Conservation (phyloP, 441 rosid genomes). For the Adansonia grandidieri region DNA sequence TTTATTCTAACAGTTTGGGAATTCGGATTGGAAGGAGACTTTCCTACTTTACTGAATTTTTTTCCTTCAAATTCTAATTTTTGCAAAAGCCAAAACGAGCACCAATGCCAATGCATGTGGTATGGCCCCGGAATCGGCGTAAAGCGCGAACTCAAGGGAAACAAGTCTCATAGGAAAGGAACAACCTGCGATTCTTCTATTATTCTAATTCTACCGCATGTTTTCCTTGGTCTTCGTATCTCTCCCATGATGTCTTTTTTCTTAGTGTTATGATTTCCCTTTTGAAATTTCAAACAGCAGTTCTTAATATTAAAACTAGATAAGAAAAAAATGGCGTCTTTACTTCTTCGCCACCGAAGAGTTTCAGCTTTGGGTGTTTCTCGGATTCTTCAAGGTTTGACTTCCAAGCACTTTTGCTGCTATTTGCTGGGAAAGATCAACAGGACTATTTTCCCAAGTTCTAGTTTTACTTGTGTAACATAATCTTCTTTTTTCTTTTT, state of each 20-base stretch:
- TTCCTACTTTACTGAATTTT: background rate
- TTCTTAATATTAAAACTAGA: background rate
- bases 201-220: slow-evolving; percentile 18
- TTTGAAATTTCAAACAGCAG: background rate
- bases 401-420: background rate
- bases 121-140: background rate
- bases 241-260: slow-evolving; percentile 2
- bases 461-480: too few species aligned
- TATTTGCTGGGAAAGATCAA: background rate
- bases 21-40: too few species aligned
- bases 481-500: too few species aligned
- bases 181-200: slow-evolving; percentile 35
- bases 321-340: slow-evolving; percentile 47
- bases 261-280: background rate
- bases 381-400: slow-evolving; percentile 56
- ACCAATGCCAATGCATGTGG: background rate
- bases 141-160: slow-evolving; percentile 20
- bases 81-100: background rate
- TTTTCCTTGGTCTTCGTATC: slow-evolving; percentile 33
- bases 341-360: slow-evolving; percentile 54
- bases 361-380: slow-evolving; percentile 54
- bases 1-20: background rate
- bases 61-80: background rate
- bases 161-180: slow-evolving; percentile 19
- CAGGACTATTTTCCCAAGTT: background rate